Evolutionary conservation across 2,329 filamentous ascomycete genomes (phyloP).

Genomic region (Colletotrichum graminicola): DNA sequence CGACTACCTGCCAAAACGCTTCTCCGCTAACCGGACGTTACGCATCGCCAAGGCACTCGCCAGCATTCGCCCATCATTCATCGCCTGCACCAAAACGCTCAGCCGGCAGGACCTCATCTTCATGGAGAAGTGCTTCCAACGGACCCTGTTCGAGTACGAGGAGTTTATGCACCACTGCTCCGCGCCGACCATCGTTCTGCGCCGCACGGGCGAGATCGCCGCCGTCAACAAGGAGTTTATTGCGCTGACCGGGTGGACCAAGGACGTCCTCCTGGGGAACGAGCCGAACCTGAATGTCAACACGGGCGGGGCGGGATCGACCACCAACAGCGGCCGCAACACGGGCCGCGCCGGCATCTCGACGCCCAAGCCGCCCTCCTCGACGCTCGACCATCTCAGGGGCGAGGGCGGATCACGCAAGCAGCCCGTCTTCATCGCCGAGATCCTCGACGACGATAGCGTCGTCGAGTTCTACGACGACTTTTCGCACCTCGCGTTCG

Average conservation of each 20-base stretch:
- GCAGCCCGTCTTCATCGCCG: conserved; percentile 89
- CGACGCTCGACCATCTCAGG: conserved; percentile 56
- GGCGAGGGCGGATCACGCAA: conserved; percentile 61
- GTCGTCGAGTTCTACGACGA: conserved; percentile 97
- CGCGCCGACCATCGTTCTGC: conserved; percentile 91
- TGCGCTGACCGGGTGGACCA: conserved; percentile 94
- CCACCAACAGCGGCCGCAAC: conserved; percentile 58
- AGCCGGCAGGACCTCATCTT: conserved; percentile 92
- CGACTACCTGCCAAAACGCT: conserved; percentile 81
- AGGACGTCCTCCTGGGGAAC: conserved; percentile 88
- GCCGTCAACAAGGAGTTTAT: conserved; percentile 97
- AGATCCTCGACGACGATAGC: conserved; percentile 92
- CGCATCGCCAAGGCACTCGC: conserved; percentile 89
- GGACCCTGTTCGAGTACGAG: conserved; percentile 92
- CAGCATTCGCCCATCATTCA: conserved; percentile 92
- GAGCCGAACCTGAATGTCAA: conserved; percentile 91
- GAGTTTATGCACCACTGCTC: conserved; percentile 90
- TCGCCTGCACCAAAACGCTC: conserved; percentile 90
- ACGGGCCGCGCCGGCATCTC: conserved; percentile 58
- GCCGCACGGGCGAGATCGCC: conserved; percentile 93
- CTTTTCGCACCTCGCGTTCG: conserved; percentile 92
- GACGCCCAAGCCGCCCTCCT: conserved; percentile 64
- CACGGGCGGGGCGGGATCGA: conserved; percentile 66
- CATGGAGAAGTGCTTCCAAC: conserved; percentile 97
- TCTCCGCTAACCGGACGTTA: conserved; percentile 80